These are phyloP conservation scores for Lachancea lanzarotensis DNA, from an alignment of 805 yeast species.

Conservation along the genomic window DNA sequence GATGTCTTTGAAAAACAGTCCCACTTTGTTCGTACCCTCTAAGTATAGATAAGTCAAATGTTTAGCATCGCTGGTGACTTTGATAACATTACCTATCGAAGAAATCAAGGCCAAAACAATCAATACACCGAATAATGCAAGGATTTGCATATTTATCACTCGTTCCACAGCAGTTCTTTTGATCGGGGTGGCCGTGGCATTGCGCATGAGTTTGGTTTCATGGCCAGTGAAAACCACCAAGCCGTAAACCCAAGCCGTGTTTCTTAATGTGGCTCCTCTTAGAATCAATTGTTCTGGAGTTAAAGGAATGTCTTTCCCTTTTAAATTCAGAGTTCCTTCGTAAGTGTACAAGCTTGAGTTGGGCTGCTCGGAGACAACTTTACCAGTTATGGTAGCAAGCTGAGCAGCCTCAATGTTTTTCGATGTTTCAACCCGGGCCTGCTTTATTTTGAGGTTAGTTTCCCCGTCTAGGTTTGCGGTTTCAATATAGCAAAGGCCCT, in stretches of 20 bases:
- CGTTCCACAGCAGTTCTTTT: constrained; percentile 95
- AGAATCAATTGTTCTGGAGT: constrained; percentile 86
- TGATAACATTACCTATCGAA: constrained; percentile 80
- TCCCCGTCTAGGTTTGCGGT: constrained; percentile 98
- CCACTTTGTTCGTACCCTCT: constrained; percentile 59
- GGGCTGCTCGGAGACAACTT: constrained; percentile 80
- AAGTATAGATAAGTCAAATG: constrained; percentile 59
- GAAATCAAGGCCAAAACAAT: constrained; percentile 73
- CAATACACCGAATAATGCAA: constrained; percentile 78
- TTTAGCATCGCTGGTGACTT: constrained; percentile 46
- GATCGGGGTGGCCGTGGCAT: constrained; percentile 98
- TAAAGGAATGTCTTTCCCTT: constrained; percentile 58
- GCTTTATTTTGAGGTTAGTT: constrained; percentile 92
- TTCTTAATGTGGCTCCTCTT: constrained; percentile 92
- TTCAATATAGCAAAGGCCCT: constrained; percentile 94
- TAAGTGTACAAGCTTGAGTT: constrained; percentile 90
- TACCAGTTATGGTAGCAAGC: constrained; percentile 47
- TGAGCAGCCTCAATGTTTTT: constrained; percentile 60
- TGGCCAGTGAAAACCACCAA: constrained; percentile 94
- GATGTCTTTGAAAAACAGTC: constrained; percentile 75
- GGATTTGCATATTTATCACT: constrained; percentile 85
- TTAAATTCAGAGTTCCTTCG: constrained; percentile 70
- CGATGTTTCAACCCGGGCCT: constrained; percentile 73
- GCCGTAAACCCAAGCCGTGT: constrained; percentile 94
- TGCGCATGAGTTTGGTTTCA: constrained; percentile 95